Conservation (phyloP, 305 asterid genomes). For the Fraxinus dipetala region DNA sequence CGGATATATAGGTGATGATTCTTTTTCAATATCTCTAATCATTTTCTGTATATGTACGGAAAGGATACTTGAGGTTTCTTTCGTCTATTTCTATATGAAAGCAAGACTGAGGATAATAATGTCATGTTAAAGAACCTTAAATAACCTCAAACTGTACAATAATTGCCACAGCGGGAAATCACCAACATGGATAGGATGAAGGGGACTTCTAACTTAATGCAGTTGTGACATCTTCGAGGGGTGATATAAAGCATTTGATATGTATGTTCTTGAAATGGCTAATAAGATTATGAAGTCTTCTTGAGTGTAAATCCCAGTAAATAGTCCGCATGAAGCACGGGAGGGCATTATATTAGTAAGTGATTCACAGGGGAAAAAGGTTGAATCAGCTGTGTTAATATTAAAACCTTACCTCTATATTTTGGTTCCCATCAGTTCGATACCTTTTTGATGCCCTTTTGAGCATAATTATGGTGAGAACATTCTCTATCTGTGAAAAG, state of each 20-base stretch:
- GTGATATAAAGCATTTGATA: not conserved
- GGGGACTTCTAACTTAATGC: not conserved
- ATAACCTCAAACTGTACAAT: not conserved
- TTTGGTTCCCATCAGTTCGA: not conserved
- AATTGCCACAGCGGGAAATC: not conserved
- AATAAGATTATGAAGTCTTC: slow-evolving; percentile 6
- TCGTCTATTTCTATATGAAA: too few species aligned
- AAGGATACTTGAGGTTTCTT: too few species aligned
- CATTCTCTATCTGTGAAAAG: not conserved
- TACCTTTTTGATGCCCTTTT: not conserved
- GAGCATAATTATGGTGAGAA: not conserved
- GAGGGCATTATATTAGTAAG: not conserved
- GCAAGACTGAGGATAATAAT: not conserved
- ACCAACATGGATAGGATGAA: not conserved
- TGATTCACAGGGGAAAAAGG: not conserved
- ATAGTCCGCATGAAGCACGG: not conserved
- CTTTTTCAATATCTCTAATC: slow-evolving; percentile 9
- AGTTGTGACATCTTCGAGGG: not conserved
- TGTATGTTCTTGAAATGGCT: not conserved
- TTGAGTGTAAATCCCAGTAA: not conserved
- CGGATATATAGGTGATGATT: slow-evolving; percentile 77
- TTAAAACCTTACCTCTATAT: not conserved
- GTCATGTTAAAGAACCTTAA: not conserved
- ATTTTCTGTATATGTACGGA: not conserved
- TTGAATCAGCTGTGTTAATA: not conserved